A percentile compares a stretch with the other conserved stretches of the same genome.
Evolutionary conservation across 495 filamentous ascomycete genomes (phyloP).

Genomic region (Cercophora scortea): DNA sequence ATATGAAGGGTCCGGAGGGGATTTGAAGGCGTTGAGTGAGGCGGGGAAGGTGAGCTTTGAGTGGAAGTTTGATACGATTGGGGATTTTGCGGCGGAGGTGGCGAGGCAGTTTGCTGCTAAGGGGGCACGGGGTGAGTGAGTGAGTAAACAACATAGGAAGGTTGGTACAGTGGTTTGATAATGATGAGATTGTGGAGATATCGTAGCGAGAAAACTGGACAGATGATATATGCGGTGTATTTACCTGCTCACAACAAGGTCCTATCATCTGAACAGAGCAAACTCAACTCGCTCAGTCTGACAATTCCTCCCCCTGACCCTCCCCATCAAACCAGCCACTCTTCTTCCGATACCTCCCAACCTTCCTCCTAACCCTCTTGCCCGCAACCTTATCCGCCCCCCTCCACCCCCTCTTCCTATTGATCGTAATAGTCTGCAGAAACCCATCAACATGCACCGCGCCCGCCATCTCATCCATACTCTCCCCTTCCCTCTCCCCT

Average conservation of each 20-base stretch:
- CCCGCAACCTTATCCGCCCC: slow-evolving; percentile 6
- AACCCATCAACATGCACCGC: slow-evolving; percentile 48
- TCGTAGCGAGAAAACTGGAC: background rate
- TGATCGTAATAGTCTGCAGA: slow-evolving; percentile 35
- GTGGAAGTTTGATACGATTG: slow-evolving; percentile 53
- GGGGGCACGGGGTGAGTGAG: background rate
- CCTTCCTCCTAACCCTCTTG: background rate
- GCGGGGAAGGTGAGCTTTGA: slow-evolving; percentile 35
- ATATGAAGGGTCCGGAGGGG: slow-evolving; percentile 36
- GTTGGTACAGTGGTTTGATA: too few relatives aligned
- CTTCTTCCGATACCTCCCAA: background rate
- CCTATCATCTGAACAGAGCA: background rate
- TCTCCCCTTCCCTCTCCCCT: slow-evolving; percentile 10
- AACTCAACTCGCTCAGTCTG: background rate
- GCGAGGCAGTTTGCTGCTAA: slow-evolving; percentile 39
- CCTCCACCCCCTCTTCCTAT: slow-evolving; percentile 25
- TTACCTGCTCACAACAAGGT: too few relatives aligned
- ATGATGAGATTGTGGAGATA: too few relatives aligned
- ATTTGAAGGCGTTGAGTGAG: slow-evolving; percentile 27
- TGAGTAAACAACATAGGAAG: too few relatives aligned
- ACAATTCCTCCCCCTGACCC: background rate
- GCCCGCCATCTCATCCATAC: slow-evolving; percentile 44
- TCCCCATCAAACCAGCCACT: background rate
- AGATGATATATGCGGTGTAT: background rate
- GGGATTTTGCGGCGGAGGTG: slow-evolving; percentile 64